Conservation (phyloP, 495 filamentous ascomycete genomes). For the Copromyces sp. region DNA sequence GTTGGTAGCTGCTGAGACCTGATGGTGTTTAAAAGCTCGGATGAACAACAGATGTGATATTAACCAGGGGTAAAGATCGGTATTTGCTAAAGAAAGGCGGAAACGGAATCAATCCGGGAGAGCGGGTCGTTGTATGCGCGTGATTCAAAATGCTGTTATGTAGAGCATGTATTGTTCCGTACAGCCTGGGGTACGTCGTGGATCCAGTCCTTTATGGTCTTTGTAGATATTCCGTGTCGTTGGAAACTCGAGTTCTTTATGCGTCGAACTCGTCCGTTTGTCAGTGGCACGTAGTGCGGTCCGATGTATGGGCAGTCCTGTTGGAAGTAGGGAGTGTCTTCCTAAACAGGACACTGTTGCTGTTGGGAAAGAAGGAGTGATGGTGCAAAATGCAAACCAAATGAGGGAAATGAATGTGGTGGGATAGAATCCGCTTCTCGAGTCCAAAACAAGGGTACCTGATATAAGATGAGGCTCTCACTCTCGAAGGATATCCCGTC, state of each 20-base stretch:
- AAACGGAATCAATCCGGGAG: background rate
- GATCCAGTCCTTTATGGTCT: slow-evolving; percentile 6
- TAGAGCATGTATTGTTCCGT: background rate
- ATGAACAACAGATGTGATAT: background rate
- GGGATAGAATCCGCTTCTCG: background rate
- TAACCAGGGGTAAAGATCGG: background rate
- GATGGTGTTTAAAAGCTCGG: background rate
- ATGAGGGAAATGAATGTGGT: background rate
- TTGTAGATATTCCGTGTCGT: background rate
- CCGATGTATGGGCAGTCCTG: background rate
- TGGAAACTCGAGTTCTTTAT: background rate
- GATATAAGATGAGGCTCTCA: background rate
- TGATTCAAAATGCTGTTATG: background rate
- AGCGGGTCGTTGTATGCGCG: background rate
- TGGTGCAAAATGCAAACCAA: background rate
- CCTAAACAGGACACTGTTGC: background rate
- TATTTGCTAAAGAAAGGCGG: background rate
- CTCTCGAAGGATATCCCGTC: background rate
- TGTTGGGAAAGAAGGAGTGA: background rate
- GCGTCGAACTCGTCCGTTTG: background rate
- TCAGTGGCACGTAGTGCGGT: background rate
- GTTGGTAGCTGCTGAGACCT: background rate
- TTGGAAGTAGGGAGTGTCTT: background rate
- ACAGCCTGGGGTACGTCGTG: background rate
- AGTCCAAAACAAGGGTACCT: background rate